Conservation (phyloP, 495 filamentous ascomycete genomes). For the Xylaria longipes region DNA sequence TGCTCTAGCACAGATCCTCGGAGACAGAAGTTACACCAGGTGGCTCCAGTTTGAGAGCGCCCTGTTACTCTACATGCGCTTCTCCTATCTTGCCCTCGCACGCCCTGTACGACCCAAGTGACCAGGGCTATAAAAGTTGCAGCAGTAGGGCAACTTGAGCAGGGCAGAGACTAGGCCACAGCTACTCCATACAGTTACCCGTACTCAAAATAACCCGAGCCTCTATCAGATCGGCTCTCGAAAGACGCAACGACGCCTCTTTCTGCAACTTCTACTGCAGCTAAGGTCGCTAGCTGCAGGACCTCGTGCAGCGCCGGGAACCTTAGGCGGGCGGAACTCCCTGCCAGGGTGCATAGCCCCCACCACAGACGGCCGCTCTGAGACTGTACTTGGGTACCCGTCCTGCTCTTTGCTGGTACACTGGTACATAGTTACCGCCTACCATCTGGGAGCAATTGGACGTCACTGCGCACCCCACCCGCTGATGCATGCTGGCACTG, state of each 20-base stretch:
- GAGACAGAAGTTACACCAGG: neutral
- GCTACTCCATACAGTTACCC: neutral
- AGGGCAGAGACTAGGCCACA: neutral
- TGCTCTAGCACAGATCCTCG: neutral
- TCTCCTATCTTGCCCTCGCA: neutral
- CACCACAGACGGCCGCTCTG: slow-evolving; percentile 1
- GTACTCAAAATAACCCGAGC: slow-evolving; percentile 19
- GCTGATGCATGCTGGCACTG: slow-evolving; percentile 6
- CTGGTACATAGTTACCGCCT: neutral
- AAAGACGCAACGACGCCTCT: slow-evolving; percentile 11
- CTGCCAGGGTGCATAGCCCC: neutral
- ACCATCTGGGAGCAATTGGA: neutral
- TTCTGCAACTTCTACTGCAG: slow-evolving; percentile 9
- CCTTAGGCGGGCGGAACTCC: neutral
- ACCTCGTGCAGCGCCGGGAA: slow-evolving; percentile 13
- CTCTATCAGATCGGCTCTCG: slow-evolving; percentile 8
- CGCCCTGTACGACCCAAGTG: neutral
- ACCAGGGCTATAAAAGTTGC: neutral
- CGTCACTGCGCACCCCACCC: neutral
- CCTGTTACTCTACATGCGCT: neutral
- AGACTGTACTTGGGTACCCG: neutral
- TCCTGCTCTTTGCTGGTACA: neutral
- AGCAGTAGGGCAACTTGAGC: neutral
- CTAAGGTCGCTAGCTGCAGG: slow-evolving; percentile 19
- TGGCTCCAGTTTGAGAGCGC: slow-evolving; percentile 3